Base-by-base conservation (phyloP, 2,329 filamentous ascomycete species). In the Aspergillus udagawae region DNA sequence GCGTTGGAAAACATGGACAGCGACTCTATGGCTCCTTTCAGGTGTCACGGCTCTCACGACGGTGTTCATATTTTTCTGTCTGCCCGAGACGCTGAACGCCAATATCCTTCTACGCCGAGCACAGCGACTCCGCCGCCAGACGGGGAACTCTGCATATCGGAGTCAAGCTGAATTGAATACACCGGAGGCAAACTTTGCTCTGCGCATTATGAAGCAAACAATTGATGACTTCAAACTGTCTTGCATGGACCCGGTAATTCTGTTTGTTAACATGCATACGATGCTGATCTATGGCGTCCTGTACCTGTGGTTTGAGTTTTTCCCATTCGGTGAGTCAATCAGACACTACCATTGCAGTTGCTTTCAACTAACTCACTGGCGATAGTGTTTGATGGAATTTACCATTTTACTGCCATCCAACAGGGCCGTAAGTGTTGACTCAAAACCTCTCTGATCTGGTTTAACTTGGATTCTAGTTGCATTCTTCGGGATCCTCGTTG, bases 251-350 rank as follows among this genome's bases (percentile, higher is more conserved):
- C 58, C 59, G 2, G 56, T 61, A 5, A 58, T 59, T 41, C n/a
- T 59, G 1, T 56, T 56, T 29, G 49, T 61, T 4, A 61, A 59
- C n/a, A 52, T 61, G 9, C 54, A 61, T 35, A 65, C 60, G 5
- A 61, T 60, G 54, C 35, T 65, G 6, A 44, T 65, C 21, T 65
- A 65, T 32, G 59, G 59, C 8, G 42, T 65, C 6, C 50, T 65
- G 3, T 65, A 65, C 35, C 42, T 63, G 3, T 65, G 61, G 57
- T 65, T 63, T 53, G 63, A 63, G 17, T 59, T 62, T 12, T 65
- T 63, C 42, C 63, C 63, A 38, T 61, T 57, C 45, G 58, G 62
- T 63, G 56, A 48, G 55, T n/a, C n/a, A n/a, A n/a, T n/a, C n/a
- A n/a, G n/a, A n/a, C n/a, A n/a, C n/a, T n/a, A n/a, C n/a, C n/a